Evolutionary conservation across 371 early-diverging fungal genomes (phyloP).

Genomic region (Syncephalastrum monosporum): DNA sequence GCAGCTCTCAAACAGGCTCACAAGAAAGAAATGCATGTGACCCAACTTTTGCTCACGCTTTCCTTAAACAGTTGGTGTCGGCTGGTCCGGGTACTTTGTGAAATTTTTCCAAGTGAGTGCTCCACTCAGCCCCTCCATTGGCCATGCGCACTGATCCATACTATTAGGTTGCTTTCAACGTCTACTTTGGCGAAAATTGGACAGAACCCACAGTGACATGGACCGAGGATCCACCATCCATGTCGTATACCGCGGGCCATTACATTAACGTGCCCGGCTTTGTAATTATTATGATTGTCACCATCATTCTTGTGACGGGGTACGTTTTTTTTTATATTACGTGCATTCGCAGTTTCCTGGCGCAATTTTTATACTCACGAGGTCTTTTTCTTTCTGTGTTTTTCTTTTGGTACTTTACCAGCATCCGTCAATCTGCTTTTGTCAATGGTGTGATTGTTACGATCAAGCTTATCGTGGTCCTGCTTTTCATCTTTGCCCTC

Average conservation of each 20-base stretch:
- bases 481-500: constrained; percentile 74
- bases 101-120: constrained; percentile 45
- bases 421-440: constrained; percentile 65
- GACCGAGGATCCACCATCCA: constrained; percentile 40
- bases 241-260: constrained; percentile 43
- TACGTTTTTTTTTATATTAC: constrained; percentile 11
- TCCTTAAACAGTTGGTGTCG: constrained; percentile 44
- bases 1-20: too few relatives aligned
- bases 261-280: constrained; percentile 79
- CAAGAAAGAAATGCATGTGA: too few relatives aligned
- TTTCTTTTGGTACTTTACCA: constrained; percentile 1
- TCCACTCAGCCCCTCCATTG: too few relatives aligned
- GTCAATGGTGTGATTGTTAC: constrained; percentile 67
- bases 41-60: background rate
- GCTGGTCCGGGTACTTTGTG: constrained; percentile 80
- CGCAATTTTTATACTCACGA: background rate
- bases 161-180: constrained; percentile 53
- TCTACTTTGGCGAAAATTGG: constrained; percentile 45
- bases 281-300: constrained; percentile 61
- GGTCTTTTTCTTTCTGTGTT: too few relatives aligned
- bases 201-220: constrained; percentile 66
- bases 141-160: too few relatives aligned
- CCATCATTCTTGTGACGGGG: constrained; percentile 64
- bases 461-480: constrained; percentile 71
- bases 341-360: background rate